Percentiles rank a stretch among this genome's conserved stretches.
These are phyloP conservation scores for Cystoderma amianthinum DNA, from an alignment of 768 basidiomycete genomes.

Conservation along the genomic window DNA sequence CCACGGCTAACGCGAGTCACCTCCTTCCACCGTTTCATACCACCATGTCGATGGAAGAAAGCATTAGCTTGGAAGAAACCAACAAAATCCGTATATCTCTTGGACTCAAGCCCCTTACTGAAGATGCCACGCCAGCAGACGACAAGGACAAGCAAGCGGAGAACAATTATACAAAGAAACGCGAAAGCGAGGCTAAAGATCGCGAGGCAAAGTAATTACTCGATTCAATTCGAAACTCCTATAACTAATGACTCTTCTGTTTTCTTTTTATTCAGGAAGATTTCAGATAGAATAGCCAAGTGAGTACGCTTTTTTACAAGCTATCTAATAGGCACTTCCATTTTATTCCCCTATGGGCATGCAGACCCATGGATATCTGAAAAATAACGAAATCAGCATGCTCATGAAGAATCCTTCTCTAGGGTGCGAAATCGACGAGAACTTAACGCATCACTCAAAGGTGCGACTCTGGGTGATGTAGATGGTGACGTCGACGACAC, in stretches of 20 bases:
- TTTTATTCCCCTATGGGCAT: slow-evolving; percentile 30
- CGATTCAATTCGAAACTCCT: too few relatives aligned
- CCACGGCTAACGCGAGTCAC: neutral
- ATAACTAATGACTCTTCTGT: slow-evolving; percentile 6
- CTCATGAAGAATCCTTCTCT: slow-evolving; percentile 41
- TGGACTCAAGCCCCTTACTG: slow-evolving; percentile 89
- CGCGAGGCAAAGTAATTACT: slow-evolving; percentile 64
- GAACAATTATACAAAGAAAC: slow-evolving; percentile 72
- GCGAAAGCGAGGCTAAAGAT: slow-evolving; percentile 63
- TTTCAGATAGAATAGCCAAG: slow-evolving; percentile 79
- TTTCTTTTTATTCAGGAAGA: slow-evolving; percentile 40
- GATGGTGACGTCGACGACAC: slow-evolving; percentile 75
- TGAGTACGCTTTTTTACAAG: slow-evolving; percentile 44
- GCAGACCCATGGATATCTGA: slow-evolving; percentile 23
- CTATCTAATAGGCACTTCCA: slow-evolving; percentile 36
- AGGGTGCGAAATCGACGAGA: slow-evolving; percentile 94
- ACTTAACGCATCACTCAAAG: slow-evolving; percentile 87
- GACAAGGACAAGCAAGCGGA: slow-evolving; percentile 82
- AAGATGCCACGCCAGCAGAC: slow-evolving; percentile 64
- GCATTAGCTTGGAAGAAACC: slow-evolving; percentile 89
- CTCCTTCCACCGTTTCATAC: neutral
- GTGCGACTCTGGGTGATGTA: slow-evolving; percentile 85
- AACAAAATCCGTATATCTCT: slow-evolving; percentile 93
- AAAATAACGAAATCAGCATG: slow-evolving; percentile 17
- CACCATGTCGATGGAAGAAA: slow-evolving; percentile 71